These are phyloP conservation scores for Xylaria sp. DNA, from an alignment of 2,329 filamentous ascomycete genomes.

Conservation along the genomic window DNA sequence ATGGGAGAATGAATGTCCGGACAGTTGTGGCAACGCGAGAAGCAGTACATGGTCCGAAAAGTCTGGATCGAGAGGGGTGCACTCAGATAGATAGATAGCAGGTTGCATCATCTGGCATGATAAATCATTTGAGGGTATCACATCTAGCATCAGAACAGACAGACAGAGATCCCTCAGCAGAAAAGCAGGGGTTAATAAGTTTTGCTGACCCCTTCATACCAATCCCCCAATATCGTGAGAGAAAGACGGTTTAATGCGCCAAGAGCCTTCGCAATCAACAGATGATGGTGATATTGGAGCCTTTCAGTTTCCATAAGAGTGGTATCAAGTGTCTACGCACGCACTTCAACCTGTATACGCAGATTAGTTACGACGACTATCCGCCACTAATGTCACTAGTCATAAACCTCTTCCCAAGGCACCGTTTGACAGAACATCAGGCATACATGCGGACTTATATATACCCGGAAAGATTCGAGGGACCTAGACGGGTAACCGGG, in stretches of 20 bases:
- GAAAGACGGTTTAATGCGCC: background rate
- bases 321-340: background rate
- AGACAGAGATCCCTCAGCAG: background rate
- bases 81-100: constrained; percentile 11
- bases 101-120: constrained; percentile 9
- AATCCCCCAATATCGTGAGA: background rate
- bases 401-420: background rate
- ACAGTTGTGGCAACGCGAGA: background rate
- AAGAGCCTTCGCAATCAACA: background rate
- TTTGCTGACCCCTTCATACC: background rate
- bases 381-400: background rate
- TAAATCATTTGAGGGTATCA: background rate
- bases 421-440: background rate
- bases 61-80: constrained; percentile 4
- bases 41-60: constrained; percentile 5
- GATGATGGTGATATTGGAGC: background rate
- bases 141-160: background rate
- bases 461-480: background rate
- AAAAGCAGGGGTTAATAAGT: background rate
- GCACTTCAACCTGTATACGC: background rate
- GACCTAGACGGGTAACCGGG: background rate
- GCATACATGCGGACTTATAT: background rate
- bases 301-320: background rate
- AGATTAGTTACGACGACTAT: background rate
- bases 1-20: constrained; percentile 2